Conservation (phyloP, 805 yeast species). For the Saccharomycopsis amapae region DNA sequence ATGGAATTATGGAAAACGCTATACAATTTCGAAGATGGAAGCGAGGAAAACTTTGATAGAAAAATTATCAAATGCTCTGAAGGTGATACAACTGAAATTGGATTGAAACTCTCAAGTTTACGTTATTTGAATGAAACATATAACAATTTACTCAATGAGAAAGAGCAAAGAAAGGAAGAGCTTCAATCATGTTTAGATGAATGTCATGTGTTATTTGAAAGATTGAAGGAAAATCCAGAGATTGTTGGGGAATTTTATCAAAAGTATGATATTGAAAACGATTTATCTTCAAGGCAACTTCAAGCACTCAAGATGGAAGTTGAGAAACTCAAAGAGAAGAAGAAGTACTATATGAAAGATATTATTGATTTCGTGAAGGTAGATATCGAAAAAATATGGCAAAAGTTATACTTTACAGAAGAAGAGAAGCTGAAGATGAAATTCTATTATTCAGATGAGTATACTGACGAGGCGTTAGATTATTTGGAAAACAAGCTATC, state of each 20-base stretch:
- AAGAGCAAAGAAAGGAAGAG: conserved; percentile 31
- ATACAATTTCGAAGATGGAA: conserved; percentile 4
- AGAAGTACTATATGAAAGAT: conserved; percentile 57
- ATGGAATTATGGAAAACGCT: conserved; percentile 15
- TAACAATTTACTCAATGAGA: conserved; percentile 28
- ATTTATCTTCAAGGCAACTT: conserved; percentile 42
- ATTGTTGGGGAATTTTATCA: conserved; percentile 34
- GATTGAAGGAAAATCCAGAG: conserved; percentile 41
- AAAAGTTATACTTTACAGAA: conserved; percentile 48
- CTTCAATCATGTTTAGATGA: conserved; percentile 28
- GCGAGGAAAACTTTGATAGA: conserved; percentile 5
- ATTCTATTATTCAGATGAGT: conserved; percentile 36
- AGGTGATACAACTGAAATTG: conserved; percentile 16
- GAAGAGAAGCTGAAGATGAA: conserved; percentile 44
- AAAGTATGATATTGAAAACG: conserved; percentile 23
- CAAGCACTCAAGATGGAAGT: conserved; percentile 48
- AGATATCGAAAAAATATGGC: conserved; percentile 58
- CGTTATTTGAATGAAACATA: conserved; percentile 30
- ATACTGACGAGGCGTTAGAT: conserved; percentile 53
- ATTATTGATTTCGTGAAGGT: conserved; percentile 57
- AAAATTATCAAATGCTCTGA: conserved; percentile 18
- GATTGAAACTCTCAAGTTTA: conserved; percentile 21
- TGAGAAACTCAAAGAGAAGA: conserved; percentile 48
- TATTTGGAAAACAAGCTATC: conserved; percentile 59
- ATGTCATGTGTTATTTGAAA: conserved; percentile 50